Evolutionary conservation across 2,329 filamentous ascomycete species (phyloP).

Genomic region (Remersonia thermophila): DNA sequence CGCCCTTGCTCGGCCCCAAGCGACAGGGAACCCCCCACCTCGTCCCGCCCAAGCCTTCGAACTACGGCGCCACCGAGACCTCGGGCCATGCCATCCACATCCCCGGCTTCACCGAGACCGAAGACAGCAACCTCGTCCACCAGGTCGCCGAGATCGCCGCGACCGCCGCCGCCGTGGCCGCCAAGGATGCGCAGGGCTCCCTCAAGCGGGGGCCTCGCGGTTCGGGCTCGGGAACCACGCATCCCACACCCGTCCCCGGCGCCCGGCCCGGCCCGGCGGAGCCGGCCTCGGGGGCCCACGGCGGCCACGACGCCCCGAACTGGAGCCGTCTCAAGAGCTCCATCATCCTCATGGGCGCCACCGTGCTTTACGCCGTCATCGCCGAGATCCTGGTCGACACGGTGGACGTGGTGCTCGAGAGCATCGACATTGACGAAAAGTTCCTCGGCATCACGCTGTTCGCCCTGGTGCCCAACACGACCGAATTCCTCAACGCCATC

Average conservation of each 20-base stretch:
- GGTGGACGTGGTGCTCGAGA: constrained; percentile 88
- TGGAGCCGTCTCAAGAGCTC: constrained; percentile 90
- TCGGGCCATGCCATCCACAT: constrained; percentile 37
- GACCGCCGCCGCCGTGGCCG: constrained; percentile 76
- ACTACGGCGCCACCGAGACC: constrained; percentile 28
- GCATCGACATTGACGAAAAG: constrained; percentile 88
- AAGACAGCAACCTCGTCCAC: constrained; percentile 68
- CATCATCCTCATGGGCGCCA: constrained; percentile 78
- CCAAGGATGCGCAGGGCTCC: constrained; percentile 49
- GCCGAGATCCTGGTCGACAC: constrained; percentile 95
- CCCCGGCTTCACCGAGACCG: constrained; percentile 65
- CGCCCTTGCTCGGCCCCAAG: constrained; percentile 20
- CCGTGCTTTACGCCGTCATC: constrained; percentile 87
- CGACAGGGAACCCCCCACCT: constrained; percentile 53
- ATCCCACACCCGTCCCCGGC: constrained; percentile 2
- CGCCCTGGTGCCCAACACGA: constrained; percentile 93
- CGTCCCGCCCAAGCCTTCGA: constrained; percentile 56
- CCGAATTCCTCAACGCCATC: constrained; percentile 96
- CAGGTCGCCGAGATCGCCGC: constrained; percentile 91
- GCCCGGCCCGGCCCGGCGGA: constrained; percentile 20
- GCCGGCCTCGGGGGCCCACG: no score
- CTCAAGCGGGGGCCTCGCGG: constrained; percentile 7
- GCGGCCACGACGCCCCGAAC: constrained; percentile 95
- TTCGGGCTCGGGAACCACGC: constrained; percentile 9
- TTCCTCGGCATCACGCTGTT: constrained; percentile 95